phyloP scores from a whole-genome alignment of 192 early-diverging fungal genomes.

The Coemansia nantahalensis region DNA sequence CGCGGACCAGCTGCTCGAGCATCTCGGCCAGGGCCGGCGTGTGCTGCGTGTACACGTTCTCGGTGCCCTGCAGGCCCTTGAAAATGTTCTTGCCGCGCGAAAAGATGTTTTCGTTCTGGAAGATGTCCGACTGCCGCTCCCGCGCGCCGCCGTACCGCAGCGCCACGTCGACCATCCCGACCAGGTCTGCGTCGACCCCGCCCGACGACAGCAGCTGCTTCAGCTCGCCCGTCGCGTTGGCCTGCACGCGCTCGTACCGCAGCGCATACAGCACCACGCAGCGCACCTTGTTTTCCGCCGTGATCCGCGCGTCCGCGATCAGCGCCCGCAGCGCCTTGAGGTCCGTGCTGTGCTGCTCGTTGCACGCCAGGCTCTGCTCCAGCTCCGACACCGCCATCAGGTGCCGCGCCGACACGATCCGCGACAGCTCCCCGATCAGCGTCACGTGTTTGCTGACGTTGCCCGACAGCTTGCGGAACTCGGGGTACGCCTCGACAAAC shows the following conservation, averaged over 20 bases:
- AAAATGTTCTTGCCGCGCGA: conserved; percentile 83
- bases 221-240: conserved; percentile 69
- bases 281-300: conserved; percentile 72
- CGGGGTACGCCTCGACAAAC: conserved; percentile 98
- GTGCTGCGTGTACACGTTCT: conserved; percentile 99
- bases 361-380: conserved; percentile 91
- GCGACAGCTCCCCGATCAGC: conserved; percentile 92
- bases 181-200: conserved; percentile 72
- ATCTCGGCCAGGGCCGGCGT: conserved; percentile 79
- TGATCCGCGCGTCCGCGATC: conserved; percentile 64
- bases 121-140: conserved; percentile 85
- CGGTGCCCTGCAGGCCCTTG: conserved; percentile 93
- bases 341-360: conserved; percentile 81
- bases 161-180: conserved; percentile 67
- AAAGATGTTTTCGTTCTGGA: conserved; percentile 84
- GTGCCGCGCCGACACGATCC: conserved; percentile 67
- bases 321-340: conserved; percentile 66
- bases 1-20: conserved; percentile 76
- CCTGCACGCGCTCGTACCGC: conserved; percentile 82
- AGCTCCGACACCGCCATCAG: conserved; percentile 88
- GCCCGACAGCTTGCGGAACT: conserved; percentile 92
- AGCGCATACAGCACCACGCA: conserved; percentile 86
- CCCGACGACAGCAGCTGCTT: conserved; percentile 68
- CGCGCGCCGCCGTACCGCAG: conserved; percentile 74
- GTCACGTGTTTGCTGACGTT: conserved; percentile 99